Conservation (phyloP, 2,329 filamentous ascomycete species). For the Botrytis byssoidea region DNA sequence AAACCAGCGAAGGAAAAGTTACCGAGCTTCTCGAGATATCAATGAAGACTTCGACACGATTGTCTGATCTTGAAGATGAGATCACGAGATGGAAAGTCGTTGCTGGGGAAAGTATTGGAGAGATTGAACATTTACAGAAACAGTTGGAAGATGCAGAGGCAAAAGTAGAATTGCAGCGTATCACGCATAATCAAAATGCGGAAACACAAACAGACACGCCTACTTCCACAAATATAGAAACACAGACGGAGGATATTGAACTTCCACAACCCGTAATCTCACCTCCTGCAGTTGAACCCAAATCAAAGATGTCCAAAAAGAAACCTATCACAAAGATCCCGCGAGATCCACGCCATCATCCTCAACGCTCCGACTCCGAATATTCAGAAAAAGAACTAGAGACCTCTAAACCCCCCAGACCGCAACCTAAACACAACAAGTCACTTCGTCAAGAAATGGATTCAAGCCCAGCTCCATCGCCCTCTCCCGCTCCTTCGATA, state of each 20-base stretch:
- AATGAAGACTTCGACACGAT: not conserved
- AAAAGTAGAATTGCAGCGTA: not conserved
- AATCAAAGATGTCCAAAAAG: not conserved
- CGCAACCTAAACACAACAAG: not conserved
- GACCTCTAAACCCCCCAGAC: not conserved
- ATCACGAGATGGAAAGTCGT: not conserved
- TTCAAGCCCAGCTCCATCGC: not conserved
- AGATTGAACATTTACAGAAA: not conserved
- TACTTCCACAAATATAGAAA: not conserved
- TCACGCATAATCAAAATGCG: not conserved
- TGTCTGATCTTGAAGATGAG: constrained; percentile 9
- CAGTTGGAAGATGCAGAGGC: not conserved
- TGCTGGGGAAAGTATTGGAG: not conserved
- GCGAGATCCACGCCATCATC: not conserved
- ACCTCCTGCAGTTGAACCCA: too few species aligned
- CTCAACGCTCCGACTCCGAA: not conserved
- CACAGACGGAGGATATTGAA: not conserved
- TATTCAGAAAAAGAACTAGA: not conserved
- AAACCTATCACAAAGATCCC: not conserved
- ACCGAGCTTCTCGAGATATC: constrained; percentile 3
- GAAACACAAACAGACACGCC: not conserved
- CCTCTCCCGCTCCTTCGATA: not conserved
- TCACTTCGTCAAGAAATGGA: not conserved
- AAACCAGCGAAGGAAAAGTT: not conserved
- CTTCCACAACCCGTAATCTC: too few species aligned